A percentile compares a stretch with the other conserved stretches of the same genome.
Conservation (phyloP, 352 stramenopile species). For the Paralagenidium karlingii region DNA sequence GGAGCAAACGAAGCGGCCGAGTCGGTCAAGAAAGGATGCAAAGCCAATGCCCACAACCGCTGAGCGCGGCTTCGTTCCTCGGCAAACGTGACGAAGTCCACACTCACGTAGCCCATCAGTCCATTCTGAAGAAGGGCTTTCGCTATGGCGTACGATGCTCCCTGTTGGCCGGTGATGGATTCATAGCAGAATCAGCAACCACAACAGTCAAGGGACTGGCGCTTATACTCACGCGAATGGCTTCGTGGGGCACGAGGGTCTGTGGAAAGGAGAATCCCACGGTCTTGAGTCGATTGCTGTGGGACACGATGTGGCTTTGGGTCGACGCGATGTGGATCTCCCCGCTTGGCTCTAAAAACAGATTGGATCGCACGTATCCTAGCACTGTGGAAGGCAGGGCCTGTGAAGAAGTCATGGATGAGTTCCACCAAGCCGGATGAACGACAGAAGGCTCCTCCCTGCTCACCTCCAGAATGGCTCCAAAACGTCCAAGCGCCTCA, state of each 20-base stretch:
- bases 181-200: not conserved
- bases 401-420: too few species aligned
- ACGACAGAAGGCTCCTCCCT: too few species aligned
- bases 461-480: conserved; percentile 61
- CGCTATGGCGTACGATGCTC: conserved; percentile 37
- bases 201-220: too few species aligned
- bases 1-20: conserved; percentile 55
- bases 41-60: conserved; percentile 56
- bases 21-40: conserved; percentile 70
- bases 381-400: conserved; percentile 26
- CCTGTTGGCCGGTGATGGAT: conserved; percentile 10
- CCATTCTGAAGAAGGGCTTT: conserved; percentile 18
- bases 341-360: conserved; percentile 70
- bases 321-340: conserved; percentile 56
- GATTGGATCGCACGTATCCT: conserved; percentile 43
- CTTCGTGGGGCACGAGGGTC: conserved; percentile 52
- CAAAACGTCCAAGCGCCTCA: conserved; percentile 40
- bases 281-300: conserved; percentile 13
- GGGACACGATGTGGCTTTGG: conserved; percentile 24
- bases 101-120: conserved; percentile 72
- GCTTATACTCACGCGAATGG: conserved; percentile 30
- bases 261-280: conserved; percentile 71
- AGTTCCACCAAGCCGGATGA: too few species aligned
- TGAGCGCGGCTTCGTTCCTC: conserved; percentile 29
- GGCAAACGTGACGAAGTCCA: conserved; percentile 67